These are phyloP conservation scores for Aspergillus ustus DNA, from an alignment of 2,329 filamentous ascomycete species.

Conservation along the genomic window DNA sequence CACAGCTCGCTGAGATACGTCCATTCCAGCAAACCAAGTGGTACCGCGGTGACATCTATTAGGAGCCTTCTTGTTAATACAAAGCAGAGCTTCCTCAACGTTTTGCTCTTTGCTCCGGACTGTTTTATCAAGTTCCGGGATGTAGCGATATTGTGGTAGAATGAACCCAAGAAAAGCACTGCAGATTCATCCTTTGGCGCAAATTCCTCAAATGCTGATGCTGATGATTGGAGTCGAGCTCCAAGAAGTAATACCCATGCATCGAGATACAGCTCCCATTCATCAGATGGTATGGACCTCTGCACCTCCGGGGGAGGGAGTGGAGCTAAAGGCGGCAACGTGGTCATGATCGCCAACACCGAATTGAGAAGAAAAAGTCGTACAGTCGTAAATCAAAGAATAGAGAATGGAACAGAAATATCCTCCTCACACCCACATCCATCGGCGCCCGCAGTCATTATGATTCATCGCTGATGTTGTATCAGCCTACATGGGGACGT, in stretches of 20 bases:
- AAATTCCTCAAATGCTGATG: slow-evolving; percentile 58
- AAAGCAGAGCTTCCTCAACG: slow-evolving; percentile 68
- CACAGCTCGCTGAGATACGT: slow-evolving; percentile 71
- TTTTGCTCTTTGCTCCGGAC: slow-evolving; percentile 44
- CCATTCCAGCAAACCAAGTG: slow-evolving; percentile 63
- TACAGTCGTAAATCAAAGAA: slow-evolving; percentile 7
- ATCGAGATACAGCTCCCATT: slow-evolving; percentile 79
- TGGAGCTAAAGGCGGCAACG: slow-evolving; percentile 73
- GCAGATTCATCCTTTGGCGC: slow-evolving; percentile 64
- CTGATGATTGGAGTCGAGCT: slow-evolving; percentile 65
- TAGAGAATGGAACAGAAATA: neutral
- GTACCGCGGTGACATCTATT: slow-evolving; percentile 49
- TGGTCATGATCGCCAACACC: slow-evolving; percentile 44
- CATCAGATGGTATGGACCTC: slow-evolving; percentile 65
- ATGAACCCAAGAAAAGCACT: slow-evolving; percentile 67
- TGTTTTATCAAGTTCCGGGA: slow-evolving; percentile 38
- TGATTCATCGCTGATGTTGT: slow-evolving; percentile 10
- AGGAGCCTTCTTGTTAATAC: slow-evolving; percentile 65
- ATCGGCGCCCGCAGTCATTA: slow-evolving; percentile 6
- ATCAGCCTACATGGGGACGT: neutral
- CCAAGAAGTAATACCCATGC: slow-evolving; percentile 74
- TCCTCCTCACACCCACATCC: neutral
- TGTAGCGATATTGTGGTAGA: slow-evolving; percentile 60
- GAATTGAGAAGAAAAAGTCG: neutral
- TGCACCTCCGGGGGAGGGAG: slow-evolving; percentile 74